phyloP scores from a whole-genome alignment of 257 asterid species.

The Ilex aquifolium region DNA sequence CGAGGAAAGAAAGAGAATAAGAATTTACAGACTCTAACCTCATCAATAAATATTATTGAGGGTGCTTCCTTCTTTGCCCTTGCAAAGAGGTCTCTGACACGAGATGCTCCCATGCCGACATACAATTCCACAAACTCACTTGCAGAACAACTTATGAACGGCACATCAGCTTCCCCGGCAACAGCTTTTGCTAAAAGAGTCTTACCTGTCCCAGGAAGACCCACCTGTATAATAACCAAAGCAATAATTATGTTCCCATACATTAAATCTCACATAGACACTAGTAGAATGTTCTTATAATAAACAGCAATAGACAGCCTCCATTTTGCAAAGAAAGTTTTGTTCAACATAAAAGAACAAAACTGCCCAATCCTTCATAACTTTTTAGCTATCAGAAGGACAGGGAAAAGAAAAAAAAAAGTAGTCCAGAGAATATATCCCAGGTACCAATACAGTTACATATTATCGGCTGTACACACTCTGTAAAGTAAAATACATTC shows the following conservation, averaged over 20 bases:
- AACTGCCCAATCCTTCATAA: background rate
- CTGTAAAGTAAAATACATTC: background rate
- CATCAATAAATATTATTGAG: conserved; percentile 94
- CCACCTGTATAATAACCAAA: conserved; percentile 57
- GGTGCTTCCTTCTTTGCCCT: conserved; percentile 99
- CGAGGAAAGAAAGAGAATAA: conserved; percentile 6
- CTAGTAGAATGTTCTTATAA: background rate
- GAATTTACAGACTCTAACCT: conserved; percentile 37
- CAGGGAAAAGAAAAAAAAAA: background rate
- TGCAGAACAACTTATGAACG: conserved; percentile 97
- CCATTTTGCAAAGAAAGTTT: background rate
- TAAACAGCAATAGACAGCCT: background rate
- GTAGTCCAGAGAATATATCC: background rate
- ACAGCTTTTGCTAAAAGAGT: conserved; percentile 98
- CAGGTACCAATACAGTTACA: background rate
- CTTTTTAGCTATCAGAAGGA: background rate
- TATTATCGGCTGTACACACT: background rate
- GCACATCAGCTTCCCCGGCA: conserved; percentile 99
- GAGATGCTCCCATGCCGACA: conserved; percentile 99
- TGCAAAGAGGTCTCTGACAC: conserved; percentile 96
- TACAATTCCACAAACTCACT: conserved; percentile 97
- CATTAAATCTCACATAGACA: conserved; percentile 1
- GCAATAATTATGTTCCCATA: conserved; percentile 9
- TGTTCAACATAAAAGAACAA: background rate
- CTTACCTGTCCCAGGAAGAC: conserved; percentile 99